A percentile compares a stretch with the other conserved stretches of the same genome.
phyloP scores from a whole-genome alignment of 805 yeast genomes.

The Candida morakotiae region DNA sequence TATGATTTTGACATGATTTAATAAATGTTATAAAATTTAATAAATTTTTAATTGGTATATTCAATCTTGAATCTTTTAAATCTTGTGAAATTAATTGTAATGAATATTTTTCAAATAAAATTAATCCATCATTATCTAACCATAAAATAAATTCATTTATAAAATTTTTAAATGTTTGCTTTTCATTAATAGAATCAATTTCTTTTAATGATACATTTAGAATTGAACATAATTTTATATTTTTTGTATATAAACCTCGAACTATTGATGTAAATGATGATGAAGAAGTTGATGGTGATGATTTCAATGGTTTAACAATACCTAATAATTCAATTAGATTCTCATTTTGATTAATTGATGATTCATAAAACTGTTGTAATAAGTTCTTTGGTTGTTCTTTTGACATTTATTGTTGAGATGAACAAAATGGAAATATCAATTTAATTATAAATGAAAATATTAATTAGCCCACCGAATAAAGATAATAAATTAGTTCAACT shows the following conservation, averaged over 20 bases:
- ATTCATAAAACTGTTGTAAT: conserved; percentile 6
- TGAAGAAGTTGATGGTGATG: conserved; percentile 18
- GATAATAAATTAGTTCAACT: too few relatives aligned
- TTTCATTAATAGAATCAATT: conserved; percentile 16
- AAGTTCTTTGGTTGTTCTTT: conserved; percentile 1
- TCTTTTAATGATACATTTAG: conserved; percentile 14
- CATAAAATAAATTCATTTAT: conserved; percentile 37
- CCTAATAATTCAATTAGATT: conserved; percentile 33
- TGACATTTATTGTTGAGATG: neutral
- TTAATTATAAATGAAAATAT: too few relatives aligned
- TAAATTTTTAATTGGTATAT: conserved; percentile 28
- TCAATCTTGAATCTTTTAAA: conserved; percentile 7
- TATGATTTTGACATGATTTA: conserved; percentile 13
- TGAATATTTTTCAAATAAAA: conserved; percentile 29
- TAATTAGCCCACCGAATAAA: too few relatives aligned
- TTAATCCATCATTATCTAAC: conserved; percentile 32
- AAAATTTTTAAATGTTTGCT: conserved; percentile 29
- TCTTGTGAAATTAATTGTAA: conserved; percentile 2
- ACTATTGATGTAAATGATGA: conserved; percentile 25
- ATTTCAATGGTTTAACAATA: conserved; percentile 25
- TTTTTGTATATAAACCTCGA: conserved; percentile 39
- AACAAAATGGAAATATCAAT: neutral
- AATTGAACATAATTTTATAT: conserved; percentile 22
- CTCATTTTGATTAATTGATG: conserved; percentile 16
- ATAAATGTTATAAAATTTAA: conserved; percentile 26